Percentiles rank a stretch among this genome's conserved stretches.
Conservation (phyloP, 768 basidiomycete genomes). For the Basidioascus undulatus region DNA sequence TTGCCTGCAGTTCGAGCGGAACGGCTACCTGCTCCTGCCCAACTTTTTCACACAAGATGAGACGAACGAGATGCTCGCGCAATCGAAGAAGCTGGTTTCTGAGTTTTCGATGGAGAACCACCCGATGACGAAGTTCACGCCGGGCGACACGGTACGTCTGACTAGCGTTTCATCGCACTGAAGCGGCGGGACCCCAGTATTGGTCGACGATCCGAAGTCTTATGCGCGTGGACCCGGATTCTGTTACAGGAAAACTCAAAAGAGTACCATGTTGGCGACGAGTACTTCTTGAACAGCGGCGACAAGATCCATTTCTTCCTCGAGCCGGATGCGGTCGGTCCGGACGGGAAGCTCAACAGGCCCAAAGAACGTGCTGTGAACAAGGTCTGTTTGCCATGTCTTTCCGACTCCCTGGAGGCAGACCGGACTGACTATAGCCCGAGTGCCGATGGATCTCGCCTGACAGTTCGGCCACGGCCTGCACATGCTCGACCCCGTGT, state of each 20-base stretch:
- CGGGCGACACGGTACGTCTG: constrained; percentile 22
- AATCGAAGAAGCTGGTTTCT: constrained; percentile 52
- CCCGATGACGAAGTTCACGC: constrained; percentile 81
- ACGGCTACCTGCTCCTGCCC: constrained; percentile 27
- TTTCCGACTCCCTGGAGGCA: too few species aligned
- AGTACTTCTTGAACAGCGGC: constrained; percentile 75
- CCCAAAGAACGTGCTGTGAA: constrained; percentile 48
- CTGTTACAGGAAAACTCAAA: background rate
- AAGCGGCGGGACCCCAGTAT: background rate
- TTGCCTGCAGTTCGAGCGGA: constrained; percentile 6
- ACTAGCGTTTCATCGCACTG: constrained; percentile 1
- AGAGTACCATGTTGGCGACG: constrained; percentile 62
- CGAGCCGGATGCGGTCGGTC: constrained; percentile 61
- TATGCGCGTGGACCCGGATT: background rate
- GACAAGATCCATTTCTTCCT: constrained; percentile 92
- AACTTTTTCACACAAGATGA: constrained; percentile 40
- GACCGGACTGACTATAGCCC: too few species aligned
- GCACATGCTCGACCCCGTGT: constrained; percentile 62
- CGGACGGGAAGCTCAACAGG: constrained; percentile 37
- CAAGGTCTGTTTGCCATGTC: constrained; percentile 40
- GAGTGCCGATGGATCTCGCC: too few species aligned
- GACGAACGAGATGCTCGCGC: constrained; percentile 33
- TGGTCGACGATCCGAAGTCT: constrained; percentile 1
- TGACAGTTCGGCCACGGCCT: constrained; percentile 29
- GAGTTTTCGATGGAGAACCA: constrained; percentile 55